Evolutionary conservation across 2,329 filamentous ascomycete genomes (phyloP).

Genomic region (Colletotrichum chlorophyti): DNA sequence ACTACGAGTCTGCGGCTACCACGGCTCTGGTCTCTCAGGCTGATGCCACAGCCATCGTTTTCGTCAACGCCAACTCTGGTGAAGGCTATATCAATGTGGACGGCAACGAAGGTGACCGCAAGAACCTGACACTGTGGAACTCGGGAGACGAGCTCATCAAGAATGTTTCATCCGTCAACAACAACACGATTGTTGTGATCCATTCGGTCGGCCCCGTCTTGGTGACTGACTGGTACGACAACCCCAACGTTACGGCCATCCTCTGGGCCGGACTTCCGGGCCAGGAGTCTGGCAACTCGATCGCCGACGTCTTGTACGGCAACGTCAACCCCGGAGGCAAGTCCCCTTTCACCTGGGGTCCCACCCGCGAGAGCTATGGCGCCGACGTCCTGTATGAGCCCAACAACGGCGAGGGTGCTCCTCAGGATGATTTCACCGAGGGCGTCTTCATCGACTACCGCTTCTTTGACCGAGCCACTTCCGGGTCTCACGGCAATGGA

Average conservation of each 20-base stretch:
- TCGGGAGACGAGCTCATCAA: constrained; percentile 81
- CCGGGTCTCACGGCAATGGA: constrained; percentile 37
- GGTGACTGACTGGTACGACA: constrained; percentile 75
- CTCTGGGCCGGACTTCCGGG: constrained; percentile 84
- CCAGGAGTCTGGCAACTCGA: constrained; percentile 81
- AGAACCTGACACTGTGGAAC: constrained; percentile 91
- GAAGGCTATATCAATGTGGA: constrained; percentile 88
- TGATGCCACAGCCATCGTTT: constrained; percentile 80
- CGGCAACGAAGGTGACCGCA: constrained; percentile 85
- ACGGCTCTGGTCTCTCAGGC: constrained; percentile 65
- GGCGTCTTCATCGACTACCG: constrained; percentile 85
- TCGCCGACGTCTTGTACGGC: constrained; percentile 85
- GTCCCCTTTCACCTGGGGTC: constrained; percentile 81
- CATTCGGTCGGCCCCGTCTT: constrained; percentile 85
- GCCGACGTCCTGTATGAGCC: constrained; percentile 70
- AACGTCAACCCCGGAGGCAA: constrained; percentile 78
- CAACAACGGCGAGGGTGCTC: constrained; percentile 70
- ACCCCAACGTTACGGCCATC: constrained; percentile 83
- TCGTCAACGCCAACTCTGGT: constrained; percentile 85
- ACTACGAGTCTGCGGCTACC: constrained; percentile 68
- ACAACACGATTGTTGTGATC: constrained; percentile 91
- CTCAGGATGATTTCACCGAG: constrained; percentile 78
- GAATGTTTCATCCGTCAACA: constrained; percentile 77
- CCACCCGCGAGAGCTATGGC: constrained; percentile 71
- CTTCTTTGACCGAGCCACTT: constrained; percentile 69